phyloP scores from a whole-genome alignment of 352 stramenopile species.

The Phytopythium kandeliae region DNA sequence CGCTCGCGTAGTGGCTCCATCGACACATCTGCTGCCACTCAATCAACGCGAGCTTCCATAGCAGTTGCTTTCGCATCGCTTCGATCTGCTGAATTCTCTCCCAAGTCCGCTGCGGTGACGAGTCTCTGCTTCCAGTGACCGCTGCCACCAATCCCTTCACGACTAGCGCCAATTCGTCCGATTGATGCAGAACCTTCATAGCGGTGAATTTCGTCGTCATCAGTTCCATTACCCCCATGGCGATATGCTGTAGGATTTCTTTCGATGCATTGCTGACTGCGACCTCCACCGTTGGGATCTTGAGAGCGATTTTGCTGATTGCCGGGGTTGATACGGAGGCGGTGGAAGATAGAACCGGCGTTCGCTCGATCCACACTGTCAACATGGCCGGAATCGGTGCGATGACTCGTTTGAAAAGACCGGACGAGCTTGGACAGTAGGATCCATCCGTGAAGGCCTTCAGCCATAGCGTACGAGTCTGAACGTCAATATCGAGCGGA shows the following conservation, averaged over 20 bases:
- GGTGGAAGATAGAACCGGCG: slow-evolving; percentile 11
- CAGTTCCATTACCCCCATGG: slow-evolving; percentile 20
- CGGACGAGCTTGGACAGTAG: slow-evolving; percentile 55
- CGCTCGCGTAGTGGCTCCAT: slow-evolving; percentile 45
- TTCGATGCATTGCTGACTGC: slow-evolving; percentile 46
- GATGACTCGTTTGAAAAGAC: slow-evolving; percentile 59
- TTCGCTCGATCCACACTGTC: slow-evolving; percentile 47
- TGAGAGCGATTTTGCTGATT: slow-evolving; percentile 40
- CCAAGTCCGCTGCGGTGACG: neutral
- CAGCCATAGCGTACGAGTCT: slow-evolving; percentile 61
- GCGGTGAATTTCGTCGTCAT: slow-evolving; percentile 36
- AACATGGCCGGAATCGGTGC: slow-evolving; percentile 52
- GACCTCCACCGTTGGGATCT: slow-evolving; percentile 56
- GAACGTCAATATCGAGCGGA: slow-evolving; percentile 65
- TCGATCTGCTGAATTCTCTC: slow-evolving; percentile 37
- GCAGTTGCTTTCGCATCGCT: slow-evolving; percentile 37
- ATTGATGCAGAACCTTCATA: slow-evolving; percentile 30
- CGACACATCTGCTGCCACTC: slow-evolving; percentile 52
- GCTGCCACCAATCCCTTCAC: slow-evolving; percentile 1
- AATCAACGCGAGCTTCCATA: slow-evolving; percentile 58
- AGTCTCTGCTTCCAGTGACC: slow-evolving; percentile 6
- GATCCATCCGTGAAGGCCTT: slow-evolving; percentile 46
- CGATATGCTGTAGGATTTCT: slow-evolving; percentile 56
- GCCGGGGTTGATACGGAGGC: neutral
- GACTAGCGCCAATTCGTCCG: slow-evolving; percentile 8